Percentiles rank a stretch among this genome's conserved stretches.
Evolutionary conservation across 1,139 yeast species (phyloP).

Genomic region (Citeromyces hawaiiensis): DNA sequence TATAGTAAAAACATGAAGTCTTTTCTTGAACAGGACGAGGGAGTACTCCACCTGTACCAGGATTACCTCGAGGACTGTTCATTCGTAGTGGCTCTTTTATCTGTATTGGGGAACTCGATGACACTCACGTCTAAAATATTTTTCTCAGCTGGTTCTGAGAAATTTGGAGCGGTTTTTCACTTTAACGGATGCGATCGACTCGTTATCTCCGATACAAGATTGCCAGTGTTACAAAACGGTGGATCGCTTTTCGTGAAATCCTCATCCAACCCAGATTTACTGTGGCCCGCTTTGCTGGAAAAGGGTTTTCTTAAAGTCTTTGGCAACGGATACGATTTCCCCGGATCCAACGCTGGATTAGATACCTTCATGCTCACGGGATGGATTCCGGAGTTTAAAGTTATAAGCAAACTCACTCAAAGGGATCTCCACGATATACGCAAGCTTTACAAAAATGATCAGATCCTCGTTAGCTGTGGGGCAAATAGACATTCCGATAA

Average conservation of each 20-base stretch:
- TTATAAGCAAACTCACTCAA: not conserved
- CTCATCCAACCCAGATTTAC: slow-evolving; percentile 20
- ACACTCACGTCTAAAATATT: slow-evolving; percentile 11
- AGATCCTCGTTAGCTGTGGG: not conserved
- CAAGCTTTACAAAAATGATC: not conserved
- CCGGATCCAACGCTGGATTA: slow-evolving; percentile 72
- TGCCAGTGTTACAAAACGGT: slow-evolving; percentile 20
- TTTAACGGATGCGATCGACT: slow-evolving; percentile 51
- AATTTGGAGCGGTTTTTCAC: slow-evolving; percentile 26
- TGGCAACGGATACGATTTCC: slow-evolving; percentile 46
- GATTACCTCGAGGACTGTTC: slow-evolving; percentile 64
- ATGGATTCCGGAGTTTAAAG: slow-evolving; percentile 56
- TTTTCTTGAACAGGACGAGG: slow-evolving; percentile 5
- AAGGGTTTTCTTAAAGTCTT: slow-evolving; percentile 53
- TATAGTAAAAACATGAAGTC: slow-evolving; percentile 25
- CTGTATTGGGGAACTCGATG: slow-evolving; percentile 18
- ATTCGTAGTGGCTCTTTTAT: slow-evolving; percentile 52
- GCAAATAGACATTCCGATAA: slow-evolving; percentile 1
- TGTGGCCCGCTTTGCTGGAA: slow-evolving; percentile 69
- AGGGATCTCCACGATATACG: not conserved
- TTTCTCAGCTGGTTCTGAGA: slow-evolving; percentile 18
- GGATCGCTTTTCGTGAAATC: slow-evolving; percentile 23
- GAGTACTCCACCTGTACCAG: slow-evolving; percentile 25
- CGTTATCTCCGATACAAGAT: slow-evolving; percentile 33
- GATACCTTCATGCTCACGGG: slow-evolving; percentile 59